Evolutionary conservation across 2,329 filamentous ascomycete genomes (phyloP), one percentile per base, ranked within the genome.

Genomic region (Colletotrichum gloeosporioides): DNA sequence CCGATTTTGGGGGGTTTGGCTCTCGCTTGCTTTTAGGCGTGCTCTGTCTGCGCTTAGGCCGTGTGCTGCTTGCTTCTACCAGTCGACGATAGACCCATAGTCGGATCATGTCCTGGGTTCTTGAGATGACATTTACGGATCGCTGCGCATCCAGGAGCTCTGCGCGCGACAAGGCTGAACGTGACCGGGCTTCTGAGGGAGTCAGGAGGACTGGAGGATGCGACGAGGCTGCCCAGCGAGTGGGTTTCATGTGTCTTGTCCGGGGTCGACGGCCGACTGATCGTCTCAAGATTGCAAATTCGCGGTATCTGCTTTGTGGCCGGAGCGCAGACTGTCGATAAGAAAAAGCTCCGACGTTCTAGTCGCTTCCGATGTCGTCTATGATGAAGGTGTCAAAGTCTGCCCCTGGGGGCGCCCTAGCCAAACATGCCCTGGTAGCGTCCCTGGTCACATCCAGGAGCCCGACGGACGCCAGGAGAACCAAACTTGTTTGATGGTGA

Each of bases 271-370:
- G 55, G 73, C 53, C 49, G 73, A 66, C 55, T 62, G 49, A 66
- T 68, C 68, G 77, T 78, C 77, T 78, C 77, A 78, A 73, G 76
- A 78, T 77, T 77, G 77, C 77, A 78, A 78, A 78, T 78, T 69
- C 49, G 36, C 61, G 44, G 62, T 27, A 55, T 57, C 32, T 64
- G n/a, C 8, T 22, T 53, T 22, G 53, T 67, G 62, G 66, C 66
- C 66, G 62, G 71, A 64, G 61, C 62, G 66, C 61, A 49, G 32
- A 36, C 22, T 67, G 57, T 44, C 22, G 61, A 61, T 36, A 36
- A 67, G 62, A 22, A 64, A 64, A 71, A 67, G 15, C 57, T 31
- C 55, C 63, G 61, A 57, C 31, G 69, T 31, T 39, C 34, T 55
- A 15, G 18, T 64, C 44, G 64, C 36, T 67, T 44, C 32, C 44